Base-by-base conservation (phyloP, 768 basidiomycete genomes). In the Melanogaster broomeanus region DNA sequence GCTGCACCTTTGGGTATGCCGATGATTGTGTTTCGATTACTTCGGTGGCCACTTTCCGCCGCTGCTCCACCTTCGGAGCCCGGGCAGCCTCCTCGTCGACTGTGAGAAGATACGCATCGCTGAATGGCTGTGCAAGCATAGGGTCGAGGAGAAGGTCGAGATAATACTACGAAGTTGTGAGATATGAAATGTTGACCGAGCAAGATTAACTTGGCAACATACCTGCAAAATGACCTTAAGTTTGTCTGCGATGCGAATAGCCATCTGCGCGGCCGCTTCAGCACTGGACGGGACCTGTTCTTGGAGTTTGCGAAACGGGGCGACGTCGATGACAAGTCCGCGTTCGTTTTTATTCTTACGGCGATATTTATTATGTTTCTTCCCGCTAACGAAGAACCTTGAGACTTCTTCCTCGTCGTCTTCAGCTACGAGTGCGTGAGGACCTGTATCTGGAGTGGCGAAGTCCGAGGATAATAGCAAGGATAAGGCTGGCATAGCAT, bases 211-310 rank as follows among this genome's bases (percentile, higher is more conserved):
- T 37, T 28, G n/a, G 3, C 6, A 27, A 55, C 61, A 4, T 30
- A 75, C 76, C 46, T 67, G 45, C 27, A 77, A 44, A 19, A 61
- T 59, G 7, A 10, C 19, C 48, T 64, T 64, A 45, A 73, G 71
- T 1, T 63, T 38, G 0, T 33, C 30, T 5, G 65, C 37, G 30
- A 77, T 53, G 2, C 59, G 31, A 3, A 13, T 7, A 0, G 60
- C 53, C 12, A 60, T 43, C 4, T 39, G 22, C 2, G 42, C 27
- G 0, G 63, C 64, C 12, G 69, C 71, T 10, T 37, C 51, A 1
- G 38, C 33, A 6, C 52, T 61, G 10, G 30, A 31, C 5, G 77
- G 76, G 2, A 69, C 58, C 8, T 39, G 41, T 2, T 51, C 28
- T 2, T 63, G 62, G 18, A 77, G 58, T 24, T 51, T 65, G 5